Evolutionary conservation across 129 eudicot genomes (phyloP).

Genomic region (Tagetes erecta): DNA sequence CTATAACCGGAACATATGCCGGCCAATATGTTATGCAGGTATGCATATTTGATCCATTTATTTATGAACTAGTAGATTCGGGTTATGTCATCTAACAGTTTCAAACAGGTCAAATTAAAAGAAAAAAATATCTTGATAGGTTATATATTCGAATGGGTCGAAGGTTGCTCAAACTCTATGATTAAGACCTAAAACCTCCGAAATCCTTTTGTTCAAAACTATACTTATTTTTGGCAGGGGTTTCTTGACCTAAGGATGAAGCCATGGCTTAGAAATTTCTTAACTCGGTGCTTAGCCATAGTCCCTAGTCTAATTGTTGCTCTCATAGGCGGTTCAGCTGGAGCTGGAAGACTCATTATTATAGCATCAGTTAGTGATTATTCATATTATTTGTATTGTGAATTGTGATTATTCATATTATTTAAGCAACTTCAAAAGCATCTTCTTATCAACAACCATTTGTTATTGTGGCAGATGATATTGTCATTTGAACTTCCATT

Average conservation of each 20-base stretch:
- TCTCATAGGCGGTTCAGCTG: conserved; percentile 91
- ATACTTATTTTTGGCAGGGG: conserved; percentile 49
- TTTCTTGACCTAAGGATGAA: conserved; percentile 87
- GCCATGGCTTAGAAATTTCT: conserved; percentile 86
- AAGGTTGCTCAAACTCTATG: background rate
- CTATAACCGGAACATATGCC: conserved; percentile 98
- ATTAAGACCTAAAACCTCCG: background rate
- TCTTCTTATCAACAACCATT: conserved; percentile 10
- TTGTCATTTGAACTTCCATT: conserved; percentile 97
- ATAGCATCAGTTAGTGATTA: conserved; percentile 73
- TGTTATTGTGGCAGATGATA: conserved; percentile 71
- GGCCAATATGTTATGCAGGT: conserved; percentile 99
- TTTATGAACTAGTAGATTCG: background rate
- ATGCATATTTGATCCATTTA: background rate
- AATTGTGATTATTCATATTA: background rate
- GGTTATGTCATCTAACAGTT: conserved; percentile 6
- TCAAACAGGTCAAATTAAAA: background rate
- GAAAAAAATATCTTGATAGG: background rate
- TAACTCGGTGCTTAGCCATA: conserved; percentile 89
- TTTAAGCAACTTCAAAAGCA: background rate
- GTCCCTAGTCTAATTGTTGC: conserved; percentile 92
- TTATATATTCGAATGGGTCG: background rate
- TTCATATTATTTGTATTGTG: background rate
- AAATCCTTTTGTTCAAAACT: background rate
- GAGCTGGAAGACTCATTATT: conserved; percentile 91